Evolutionary conservation across 495 filamentous ascomycete genomes (phyloP), one percentile per base, ranked within the genome.

Genomic region (Viridothelium virens): DNA sequence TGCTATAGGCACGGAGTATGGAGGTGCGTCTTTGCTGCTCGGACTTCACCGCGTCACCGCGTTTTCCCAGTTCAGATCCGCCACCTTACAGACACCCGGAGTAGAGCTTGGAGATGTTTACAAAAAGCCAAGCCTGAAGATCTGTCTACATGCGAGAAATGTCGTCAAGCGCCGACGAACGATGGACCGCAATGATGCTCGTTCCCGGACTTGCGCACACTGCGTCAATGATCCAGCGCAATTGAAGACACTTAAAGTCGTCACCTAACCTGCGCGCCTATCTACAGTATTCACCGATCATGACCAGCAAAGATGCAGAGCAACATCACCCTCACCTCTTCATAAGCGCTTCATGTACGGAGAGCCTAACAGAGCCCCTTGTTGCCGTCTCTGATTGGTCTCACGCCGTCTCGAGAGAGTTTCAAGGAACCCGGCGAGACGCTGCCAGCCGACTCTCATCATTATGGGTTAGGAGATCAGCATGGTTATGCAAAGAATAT

Each of bases 401-500:
- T 33, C 3, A 36, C 53, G 31, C 18, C 14, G 53, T 59, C 18
- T 59, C 53, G 53, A 59, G 25, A 59, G 53, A 44, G 53, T 59
- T 59, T 59, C 53, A 59, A 59, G 53, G 53, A 36, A 31, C 33
- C 18, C 31, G 53, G 53, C 53, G 53, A 59, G 10, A 59, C 53
- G 53, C 53, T 59, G 41, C 14, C 36, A 5, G 36, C 18, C 6
- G 18, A 18, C 53, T 10, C 11, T 16, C 31, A 10, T 59, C 53
- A 59, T 18, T 31, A 59, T 59, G 53, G 25, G 53, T 14, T 18
- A 53, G 48, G 12, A 53, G 41, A 10, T 36, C 31, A 59, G 53
- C 53, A 36, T 5, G 25, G 25, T 25, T 25, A 59, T 59, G 53
- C 53, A 59, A 59, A 59, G 53, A 59, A 59, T 59, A 59, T 59